Base-by-base conservation (phyloP, 129 eudicot species). In the Arctium minus region DNA sequence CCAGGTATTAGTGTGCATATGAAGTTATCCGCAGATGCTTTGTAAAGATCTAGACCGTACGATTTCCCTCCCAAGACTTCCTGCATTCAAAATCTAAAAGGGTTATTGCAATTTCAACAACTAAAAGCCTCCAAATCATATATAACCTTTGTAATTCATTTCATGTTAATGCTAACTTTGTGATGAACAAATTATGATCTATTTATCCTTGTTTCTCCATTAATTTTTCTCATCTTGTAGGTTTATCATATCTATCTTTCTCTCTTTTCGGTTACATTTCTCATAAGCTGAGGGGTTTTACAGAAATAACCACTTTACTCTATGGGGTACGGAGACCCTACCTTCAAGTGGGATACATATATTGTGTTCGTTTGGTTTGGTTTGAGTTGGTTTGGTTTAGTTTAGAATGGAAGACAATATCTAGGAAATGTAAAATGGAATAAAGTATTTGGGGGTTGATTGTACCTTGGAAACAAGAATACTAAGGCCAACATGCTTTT, bases 401-500 rank as follows among this genome's bases (percentile, higher is more conserved):
- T 46, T 39, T 5, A 7, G 6, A 39, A 0, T 4, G 44, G 6
- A 4, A 39, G 8, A 5, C 5, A 39, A 39, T 4, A 5, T 4
- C 5, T 37, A 37, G 40, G 40, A 2, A 37, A 37, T 37, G 8
- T 22, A 39, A 39, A 46, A 9, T 44, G 53, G 13, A 5, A 18
- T n/a, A 78, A 11, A 0, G 46, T 12, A 15, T 7, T 74, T 5
- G 38, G 46, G 31, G 39, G 27, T 12, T 39, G 60, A 48, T 30
- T n/a, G 36, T 69, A 96, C 99, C 99, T 93, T 96, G 60, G 99
- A 91, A 81, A 96, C 89, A 15, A 96, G 97, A 27, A 96, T 97
- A 64, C 93, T 96, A 0, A 96, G 89, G 79, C 99, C 99, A 68
- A 95, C 99, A 89, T 96, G 97, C 82, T 96, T 96, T 79, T 93